Conservation (phyloP, 73 alveolate species). For the Paramecium octaurelia region DNA sequence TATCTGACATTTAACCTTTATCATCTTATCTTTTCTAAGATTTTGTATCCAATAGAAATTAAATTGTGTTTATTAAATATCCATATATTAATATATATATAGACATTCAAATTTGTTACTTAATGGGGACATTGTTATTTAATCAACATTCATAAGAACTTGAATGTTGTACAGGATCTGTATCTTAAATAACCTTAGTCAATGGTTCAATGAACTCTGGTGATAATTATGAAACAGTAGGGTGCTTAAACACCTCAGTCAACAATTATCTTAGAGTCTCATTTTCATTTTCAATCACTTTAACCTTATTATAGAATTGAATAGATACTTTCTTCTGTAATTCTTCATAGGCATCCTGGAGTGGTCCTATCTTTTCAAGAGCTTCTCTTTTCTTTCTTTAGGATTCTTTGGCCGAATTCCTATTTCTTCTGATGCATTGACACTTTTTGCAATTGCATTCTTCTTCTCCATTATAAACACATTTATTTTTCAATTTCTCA, state of each 20-base stretch:
- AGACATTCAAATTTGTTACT: neutral
- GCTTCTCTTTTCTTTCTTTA: slow-evolving; percentile 62
- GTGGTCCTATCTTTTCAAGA: slow-evolving; percentile 56
- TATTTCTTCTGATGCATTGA: slow-evolving; percentile 59
- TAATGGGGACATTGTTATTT: neutral
- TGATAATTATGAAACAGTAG: neutral
- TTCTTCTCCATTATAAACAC: slow-evolving; percentile 64
- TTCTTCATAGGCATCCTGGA: slow-evolving; percentile 34
- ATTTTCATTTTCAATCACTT: slow-evolving; percentile 31
- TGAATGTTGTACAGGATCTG: slow-evolving; percentile 8
- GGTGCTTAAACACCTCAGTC: slow-evolving; percentile 33
- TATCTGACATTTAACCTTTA: neutral
- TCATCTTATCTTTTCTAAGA: neutral
- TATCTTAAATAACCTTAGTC: slow-evolving; percentile 31
- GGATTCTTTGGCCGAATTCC: slow-evolving; percentile 64
- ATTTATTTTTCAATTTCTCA: slow-evolving; percentile 48
- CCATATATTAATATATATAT: neutral
- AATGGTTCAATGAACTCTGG: slow-evolving; percentile 45
- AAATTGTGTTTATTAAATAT: neutral
- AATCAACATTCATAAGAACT: neutral
- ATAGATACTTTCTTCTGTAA: slow-evolving; percentile 19
- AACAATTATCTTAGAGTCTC: slow-evolving; percentile 24
- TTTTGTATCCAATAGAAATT: neutral
- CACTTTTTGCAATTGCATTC: slow-evolving; percentile 58
- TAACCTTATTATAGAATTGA: neutral